phyloP scores from a whole-genome alignment of 352 stramenopile species.

The Phytophthora uliginosa region DNA sequence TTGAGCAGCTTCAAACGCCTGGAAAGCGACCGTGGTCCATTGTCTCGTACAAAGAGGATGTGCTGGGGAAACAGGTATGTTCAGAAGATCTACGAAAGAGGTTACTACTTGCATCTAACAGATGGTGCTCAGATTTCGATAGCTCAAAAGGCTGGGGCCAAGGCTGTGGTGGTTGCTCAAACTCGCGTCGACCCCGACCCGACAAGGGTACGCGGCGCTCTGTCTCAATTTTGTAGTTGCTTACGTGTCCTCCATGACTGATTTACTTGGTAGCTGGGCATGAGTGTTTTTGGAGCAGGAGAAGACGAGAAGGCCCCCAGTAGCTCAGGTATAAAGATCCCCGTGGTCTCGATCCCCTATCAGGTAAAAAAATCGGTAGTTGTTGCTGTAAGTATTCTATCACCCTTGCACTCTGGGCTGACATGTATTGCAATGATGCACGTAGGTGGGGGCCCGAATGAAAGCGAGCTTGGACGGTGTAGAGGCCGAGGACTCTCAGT shows the following conservation, averaged over 20 bases:
- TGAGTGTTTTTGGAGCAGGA: slow-evolving; percentile 51
- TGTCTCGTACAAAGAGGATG: slow-evolving; percentile 74
- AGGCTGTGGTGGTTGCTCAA: slow-evolving; percentile 72
- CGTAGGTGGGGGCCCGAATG: slow-evolving; percentile 53
- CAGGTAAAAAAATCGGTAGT: slow-evolving; percentile 32
- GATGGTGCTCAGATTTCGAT: slow-evolving; percentile 51
- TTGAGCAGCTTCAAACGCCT: slow-evolving; percentile 55
- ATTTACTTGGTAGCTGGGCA: slow-evolving; percentile 45
- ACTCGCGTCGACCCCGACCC: slow-evolving; percentile 64
- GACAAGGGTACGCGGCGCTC: slow-evolving; percentile 38
- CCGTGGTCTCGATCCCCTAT: slow-evolving; percentile 68
- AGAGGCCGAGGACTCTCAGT: slow-evolving; percentile 56
- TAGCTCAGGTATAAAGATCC: slow-evolving; percentile 67
- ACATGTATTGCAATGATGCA: neutral
- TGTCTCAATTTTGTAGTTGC: neutral
- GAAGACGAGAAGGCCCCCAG: slow-evolving; percentile 49
- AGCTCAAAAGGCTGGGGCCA: slow-evolving; percentile 72
- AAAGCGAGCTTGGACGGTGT: slow-evolving; percentile 54
- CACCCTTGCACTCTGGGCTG: neutral
- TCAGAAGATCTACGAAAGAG: neutral
- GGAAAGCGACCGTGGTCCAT: slow-evolving; percentile 47
- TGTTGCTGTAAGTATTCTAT: neutral
- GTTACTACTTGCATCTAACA: neutral
- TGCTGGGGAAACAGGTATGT: slow-evolving; percentile 73
- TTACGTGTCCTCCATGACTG: neutral